These are phyloP conservation scores for Apiotrichum gracile DNA, from an alignment of 1,284 basidiomycete species.

Conservation along the genomic window DNA sequence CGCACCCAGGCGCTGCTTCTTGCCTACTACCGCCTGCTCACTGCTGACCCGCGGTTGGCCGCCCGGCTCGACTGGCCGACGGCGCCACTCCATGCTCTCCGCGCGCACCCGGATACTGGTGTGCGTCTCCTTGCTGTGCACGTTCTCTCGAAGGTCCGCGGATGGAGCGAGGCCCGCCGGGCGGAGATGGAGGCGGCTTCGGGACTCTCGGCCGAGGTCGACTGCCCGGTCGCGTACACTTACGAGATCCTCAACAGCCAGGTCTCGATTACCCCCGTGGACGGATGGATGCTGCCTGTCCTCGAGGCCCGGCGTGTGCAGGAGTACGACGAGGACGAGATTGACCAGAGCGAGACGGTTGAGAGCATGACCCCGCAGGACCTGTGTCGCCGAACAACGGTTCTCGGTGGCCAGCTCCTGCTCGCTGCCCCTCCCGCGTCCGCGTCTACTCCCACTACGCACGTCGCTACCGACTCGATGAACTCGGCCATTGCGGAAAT, in stretches of 20 bases:
- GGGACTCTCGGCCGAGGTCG: slow-evolving; percentile 58
- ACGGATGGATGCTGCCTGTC: slow-evolving; percentile 73
- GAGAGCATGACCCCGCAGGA: slow-evolving; percentile 46
- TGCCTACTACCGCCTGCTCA: slow-evolving; percentile 71
- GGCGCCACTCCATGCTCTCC: slow-evolving; percentile 48
- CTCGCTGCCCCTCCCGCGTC: slow-evolving; percentile 20
- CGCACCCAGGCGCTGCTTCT: slow-evolving; percentile 64
- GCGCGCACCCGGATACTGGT: slow-evolving; percentile 55
- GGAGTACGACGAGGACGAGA: slow-evolving; percentile 2
- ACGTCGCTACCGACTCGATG: slow-evolving; percentile 66
- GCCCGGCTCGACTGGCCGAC: slow-evolving; percentile 60
- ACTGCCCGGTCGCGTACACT: slow-evolving; percentile 43
- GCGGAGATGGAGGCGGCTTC: slow-evolving; percentile 55
- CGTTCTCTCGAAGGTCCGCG: slow-evolving; percentile 66
- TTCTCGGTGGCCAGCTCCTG: slow-evolving; percentile 20
- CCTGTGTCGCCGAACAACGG: slow-evolving; percentile 48
- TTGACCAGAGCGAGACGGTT: not conserved
- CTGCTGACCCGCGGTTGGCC: slow-evolving; percentile 64
- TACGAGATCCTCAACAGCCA: slow-evolving; percentile 15
- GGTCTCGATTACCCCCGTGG: slow-evolving; percentile 49
- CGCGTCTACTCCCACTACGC: slow-evolving; percentile 52
- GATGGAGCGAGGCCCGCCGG: slow-evolving; percentile 70
- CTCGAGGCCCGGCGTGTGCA: slow-evolving; percentile 59
- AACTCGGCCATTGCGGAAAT: slow-evolving; percentile 58
- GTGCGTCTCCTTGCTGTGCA: slow-evolving; percentile 66